Evolutionary conservation across 2,329 filamentous ascomycete genomes (phyloP).

Genomic region (Botrytis sinoallii): DNA sequence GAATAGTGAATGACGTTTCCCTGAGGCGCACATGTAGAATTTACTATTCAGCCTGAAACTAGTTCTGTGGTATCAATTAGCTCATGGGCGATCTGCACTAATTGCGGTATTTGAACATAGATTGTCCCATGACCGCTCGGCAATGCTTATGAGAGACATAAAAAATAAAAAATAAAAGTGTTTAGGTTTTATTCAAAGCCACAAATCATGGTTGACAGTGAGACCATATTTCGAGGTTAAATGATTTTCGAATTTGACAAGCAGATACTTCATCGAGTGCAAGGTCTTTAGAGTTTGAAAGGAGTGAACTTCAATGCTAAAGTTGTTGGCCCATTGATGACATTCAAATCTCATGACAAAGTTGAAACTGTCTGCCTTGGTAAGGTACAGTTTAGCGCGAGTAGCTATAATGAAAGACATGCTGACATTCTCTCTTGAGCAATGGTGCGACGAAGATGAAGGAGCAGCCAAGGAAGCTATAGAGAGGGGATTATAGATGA

Average conservation of each 20-base stretch:
- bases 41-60: not conserved
- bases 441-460: not conserved
- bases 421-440: not conserved
- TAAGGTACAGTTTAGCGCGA: not conserved
- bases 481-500: not conserved
- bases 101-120: not conserved
- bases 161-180: not conserved
- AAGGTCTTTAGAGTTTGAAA: not conserved
- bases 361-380: not conserved
- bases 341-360: not conserved
- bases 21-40: not conserved
- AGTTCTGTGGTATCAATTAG: not conserved
- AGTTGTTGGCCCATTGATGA: not conserved
- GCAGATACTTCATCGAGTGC: not conserved
- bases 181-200: not conserved
- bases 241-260: not conserved
- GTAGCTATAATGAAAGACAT: not conserved
- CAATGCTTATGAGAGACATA: not conserved
- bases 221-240: not conserved
- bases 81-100: not conserved
- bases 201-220: not conserved
- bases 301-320: not conserved
- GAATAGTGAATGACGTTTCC: not conserved
- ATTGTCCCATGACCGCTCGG: slow-evolving; percentile 1
- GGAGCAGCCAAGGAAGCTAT: not conserved